These are phyloP conservation scores for Pichia insulana DNA, from an alignment of 805 yeast genomes.

Conservation along the genomic window DNA sequence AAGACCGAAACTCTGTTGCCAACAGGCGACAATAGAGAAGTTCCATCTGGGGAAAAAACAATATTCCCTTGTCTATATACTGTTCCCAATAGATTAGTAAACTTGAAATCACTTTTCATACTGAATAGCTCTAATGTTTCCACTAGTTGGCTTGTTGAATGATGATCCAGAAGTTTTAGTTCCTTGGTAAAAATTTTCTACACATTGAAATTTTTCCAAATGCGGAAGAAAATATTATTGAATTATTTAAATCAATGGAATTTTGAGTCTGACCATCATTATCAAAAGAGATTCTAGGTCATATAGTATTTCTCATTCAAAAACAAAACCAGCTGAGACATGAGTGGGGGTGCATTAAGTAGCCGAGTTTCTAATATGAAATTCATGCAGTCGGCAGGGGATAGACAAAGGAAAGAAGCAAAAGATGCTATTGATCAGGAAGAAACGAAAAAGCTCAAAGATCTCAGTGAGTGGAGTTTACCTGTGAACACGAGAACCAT, in stretches of 20 bases:
- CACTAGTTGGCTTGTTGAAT: background rate
- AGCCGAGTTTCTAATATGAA: constrained; percentile 80
- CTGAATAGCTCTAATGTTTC: background rate
- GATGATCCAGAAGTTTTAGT: no score
- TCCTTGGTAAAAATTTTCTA: no score
- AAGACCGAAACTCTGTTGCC: constrained; percentile 89
- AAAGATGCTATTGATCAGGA: constrained; percentile 24
- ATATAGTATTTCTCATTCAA: no score
- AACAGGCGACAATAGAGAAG: constrained; percentile 77
- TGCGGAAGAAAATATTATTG: no score
- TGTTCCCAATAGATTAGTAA: constrained; percentile 86
- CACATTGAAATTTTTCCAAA: background rate
- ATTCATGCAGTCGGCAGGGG: constrained; percentile 44
- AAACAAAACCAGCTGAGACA: no score
- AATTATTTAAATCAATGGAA: no score
- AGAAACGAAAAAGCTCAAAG: constrained; percentile 32
- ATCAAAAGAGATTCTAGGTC: no score
- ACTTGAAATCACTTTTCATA: constrained; percentile 85
- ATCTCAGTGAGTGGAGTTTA: constrained; percentile 44
- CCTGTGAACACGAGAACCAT: constrained; percentile 27
- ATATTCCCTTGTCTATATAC: constrained; percentile 92
- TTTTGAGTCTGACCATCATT: no score
- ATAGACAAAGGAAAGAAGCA: constrained; percentile 17
- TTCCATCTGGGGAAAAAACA: constrained; percentile 79
- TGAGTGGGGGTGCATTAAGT: constrained; percentile 36